phyloP scores from a whole-genome alignment of 495 filamentous ascomycete species.

The Elaphomyces granulatus region DNA sequence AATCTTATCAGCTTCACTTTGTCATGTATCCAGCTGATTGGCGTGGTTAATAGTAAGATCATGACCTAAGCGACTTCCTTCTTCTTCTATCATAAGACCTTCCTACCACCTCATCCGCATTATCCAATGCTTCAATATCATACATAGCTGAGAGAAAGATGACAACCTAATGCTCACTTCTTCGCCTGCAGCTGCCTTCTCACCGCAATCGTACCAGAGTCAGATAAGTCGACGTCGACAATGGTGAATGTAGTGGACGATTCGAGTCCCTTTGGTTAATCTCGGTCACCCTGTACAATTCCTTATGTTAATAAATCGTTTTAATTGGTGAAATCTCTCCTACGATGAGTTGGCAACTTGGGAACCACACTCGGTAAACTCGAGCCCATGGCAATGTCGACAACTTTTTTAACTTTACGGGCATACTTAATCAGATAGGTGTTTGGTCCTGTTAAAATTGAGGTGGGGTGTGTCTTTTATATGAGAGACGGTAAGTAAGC shows the following conservation, averaged over 20 bases:
- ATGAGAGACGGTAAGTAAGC: slow-evolving; percentile 2
- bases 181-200: slow-evolving; percentile 57
- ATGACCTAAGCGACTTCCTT: no score
- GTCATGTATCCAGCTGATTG: no score
- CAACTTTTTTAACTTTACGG: slow-evolving; percentile 55
- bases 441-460: slow-evolving; percentile 54
- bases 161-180: slow-evolving; percentile 86
- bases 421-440: slow-evolving; percentile 47
- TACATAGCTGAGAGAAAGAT: no score
- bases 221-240: slow-evolving; percentile 63
- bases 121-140: no score
- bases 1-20: no score
- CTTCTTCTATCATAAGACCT: no score
- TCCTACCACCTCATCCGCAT: no score
- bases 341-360: no score
- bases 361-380: slow-evolving; percentile 76
- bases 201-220: slow-evolving; percentile 85
- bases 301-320: background rate
- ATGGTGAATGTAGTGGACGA: slow-evolving; percentile 61
- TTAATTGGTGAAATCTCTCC: no score
- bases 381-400: slow-evolving; percentile 78
- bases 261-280: slow-evolving; percentile 65
- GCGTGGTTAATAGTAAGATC: no score
- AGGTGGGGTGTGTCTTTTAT: slow-evolving; percentile 51
- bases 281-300: slow-evolving; percentile 58